Evolutionary conservation across 192 early-diverging fungal species (phyloP), one percentile per base, ranked within the genome.

Genomic region (Entomortierella chlamydospora): DNA sequence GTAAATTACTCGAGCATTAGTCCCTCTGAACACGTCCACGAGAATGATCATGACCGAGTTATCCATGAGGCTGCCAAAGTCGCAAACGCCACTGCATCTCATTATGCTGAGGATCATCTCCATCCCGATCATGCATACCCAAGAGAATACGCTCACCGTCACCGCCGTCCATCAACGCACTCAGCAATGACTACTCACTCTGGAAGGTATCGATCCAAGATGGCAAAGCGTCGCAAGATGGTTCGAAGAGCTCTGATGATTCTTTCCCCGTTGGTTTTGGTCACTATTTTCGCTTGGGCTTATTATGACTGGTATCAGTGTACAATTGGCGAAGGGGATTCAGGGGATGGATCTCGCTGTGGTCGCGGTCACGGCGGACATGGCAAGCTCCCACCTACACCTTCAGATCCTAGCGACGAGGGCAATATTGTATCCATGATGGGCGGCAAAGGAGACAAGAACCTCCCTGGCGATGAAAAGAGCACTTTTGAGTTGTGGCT

Each of bases 271-370:
- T 51, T 79, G 10, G 41, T 70, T 0, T 60, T 70, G 49, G 39
- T 70, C 4, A 20, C 56, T 8, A 42, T 79, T 57, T 70, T 79
- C 26, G 41, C 70, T 30, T 79, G 76, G 76, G 67, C 63, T 11
- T 79, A 79, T 42, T 53, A 66, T 12, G 76, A 79, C 22, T 79
- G 76, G 76, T 68, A 70, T n/a, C 76, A 79, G 68, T 79, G 76
- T 37, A 79, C 68, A 17, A 65, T 78, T 23, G 73, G 73, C 3
- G 59, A 64, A 50, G 73, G 67, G 26, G 62, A 52, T 49, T 37
- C 50, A 6, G 73, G 64, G 23, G 61, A 61, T 15, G 67, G 61
- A 37, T 65, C 62, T 29, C 55, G 55, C 4, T 79, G 76, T 55
- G 67, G 74, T 43, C 74, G 67, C 31, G 76, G 72, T 52, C 28